Evolutionary conservation across 2,329 filamentous ascomycete species (phyloP), one percentile per base, ranked within the genome.

Genomic region (Clonostachys solani): DNA sequence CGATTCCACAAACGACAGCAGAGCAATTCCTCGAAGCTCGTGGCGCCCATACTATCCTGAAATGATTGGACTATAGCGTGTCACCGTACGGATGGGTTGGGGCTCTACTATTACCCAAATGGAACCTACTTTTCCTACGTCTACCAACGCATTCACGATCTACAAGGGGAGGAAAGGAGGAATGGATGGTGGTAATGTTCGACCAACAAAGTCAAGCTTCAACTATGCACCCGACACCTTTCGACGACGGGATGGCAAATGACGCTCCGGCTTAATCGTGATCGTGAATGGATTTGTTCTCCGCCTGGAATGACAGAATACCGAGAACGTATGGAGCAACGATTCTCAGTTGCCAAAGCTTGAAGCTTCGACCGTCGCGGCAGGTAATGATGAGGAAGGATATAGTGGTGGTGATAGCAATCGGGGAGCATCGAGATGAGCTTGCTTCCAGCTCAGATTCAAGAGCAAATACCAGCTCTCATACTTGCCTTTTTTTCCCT

Each of bases 231-330:
- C 83, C 75, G 71, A 66, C 66, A 75, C 81, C 87, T 95, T 72
- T 95, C 88, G 74, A 81, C 71, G 72, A 74, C 75, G 77, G 83
- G 79, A 83, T 84, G 89, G 80, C 85, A 92, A 83, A 84, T 86
- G 84, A 81, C 82, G 89, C 91, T 95, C 92, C 92, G 91, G 92
- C 92, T 96, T 96, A 96, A 94, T 95, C 86, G 89, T 86, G 88
- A 89, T 89, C 87, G 60, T 54, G 51, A 60, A 54, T 51, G 52
- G 49, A 51, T 67, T 80, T 81, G 66, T 68, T 95, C 80, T 95
- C 76, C 86, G 91, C 90, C 89, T 80, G 68, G 55, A 68, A 71
- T 77, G 81, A 87, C 84, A 78, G 78, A 77, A 76, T 87, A 94
- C 90, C 87, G 88, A 90, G 80, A 80, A 74, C 77, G 85, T 84